Evolutionary conservation across 106 monocot species (phyloP), one percentile per base, ranked within the genome.

Genomic region (Triglochin maritima): DNA sequence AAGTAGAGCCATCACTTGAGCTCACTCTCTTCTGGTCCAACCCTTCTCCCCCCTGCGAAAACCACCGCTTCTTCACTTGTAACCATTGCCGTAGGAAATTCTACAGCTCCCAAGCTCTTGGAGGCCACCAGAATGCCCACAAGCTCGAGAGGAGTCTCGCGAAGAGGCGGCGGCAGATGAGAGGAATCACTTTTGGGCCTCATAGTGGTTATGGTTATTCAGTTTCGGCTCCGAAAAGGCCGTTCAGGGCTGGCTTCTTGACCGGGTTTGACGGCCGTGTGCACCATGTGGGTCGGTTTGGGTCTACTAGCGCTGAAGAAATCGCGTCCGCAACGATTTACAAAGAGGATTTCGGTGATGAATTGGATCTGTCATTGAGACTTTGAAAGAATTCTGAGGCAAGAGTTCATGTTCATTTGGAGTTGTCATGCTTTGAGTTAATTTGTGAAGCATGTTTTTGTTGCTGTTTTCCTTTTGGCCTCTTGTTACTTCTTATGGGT

Each of bases 101-200:
- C 49, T 47, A 64, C n/a, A 64, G 49, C 64, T 64, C 64, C 64
- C 64, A 64, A 17, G 64, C 64, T 6, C 64, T 64, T 49, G 64
- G 64, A n/a, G 64, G 64, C 14, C 64, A 64, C 48, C 64, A 64
- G 64, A 64, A 64, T 45, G 64, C 64, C 49, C 64, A 64, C 47
- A 64, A 64, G 64, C 2, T 49, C 3, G 64, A 64, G 49, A 64
- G 47, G 17, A 64, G 48, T 3, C 63, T 63, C 46, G 0, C 47
- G 4, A 63, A 46, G 44, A 63, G 63, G 14, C 17, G 63, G 42
- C 43, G 63, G 63, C 63, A 63, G 63, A 63, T 46, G 63, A 46
- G 47, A 4, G 45, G 63, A 45, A 63, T 63, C 11, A 14, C 45
- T 45, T 63, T 63, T 3, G n/a, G 42, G 12, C 63, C 63, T 3